Evolutionary conservation across 164 flowering plant species (phyloP), one percentile per base, ranked within the genome.

Genomic region (Sextonia rubra): DNA sequence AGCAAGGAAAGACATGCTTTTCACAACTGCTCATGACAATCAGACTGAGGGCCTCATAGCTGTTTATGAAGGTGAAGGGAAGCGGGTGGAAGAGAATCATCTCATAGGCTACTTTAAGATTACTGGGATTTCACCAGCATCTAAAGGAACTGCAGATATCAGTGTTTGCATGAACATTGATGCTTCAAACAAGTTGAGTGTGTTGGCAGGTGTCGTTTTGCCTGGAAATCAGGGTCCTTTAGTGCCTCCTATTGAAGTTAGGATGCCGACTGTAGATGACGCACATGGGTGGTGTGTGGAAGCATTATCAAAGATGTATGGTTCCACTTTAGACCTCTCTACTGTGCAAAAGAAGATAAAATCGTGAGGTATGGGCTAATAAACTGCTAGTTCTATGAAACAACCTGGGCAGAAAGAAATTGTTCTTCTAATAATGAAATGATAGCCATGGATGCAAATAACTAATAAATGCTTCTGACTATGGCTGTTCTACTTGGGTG

Each of bases 231-330:
- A 79, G 17, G 72, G 73, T 2, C 89, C 89, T 0, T 80, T 76
- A 30, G 67, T 72, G 47, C 97, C 97, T 37, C 69, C 81, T 6
- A 82, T 89, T 85, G 97, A 92, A 78, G 97, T 90, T 1, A 86
- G 92, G 82, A 88, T 94, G 97, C 97, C 98, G 8, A 87, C 83
- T 6, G 91, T 92, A 6, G 97, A 94, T 77, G 97, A 94, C 67
- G 99, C 97, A 1, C 99, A 94, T 85, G 94, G 99, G 12, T 94
- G 97, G 99, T 90, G 94, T 72, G 88, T 87, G 7, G 90, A 89
- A 78, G 97, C 97, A 69, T 75, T 94, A 30, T 32, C 60, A 29
- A 82, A 81, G 76, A 80, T 73, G 73, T 85, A 86, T 71, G 95
- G 91, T 1, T 82, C 93, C 2, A 77, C 82, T 24, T 75, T 88